Evolutionary conservation across 192 early-diverging fungal species (phyloP), one percentile per base, ranked within the genome.

Genomic region (Allomyces macrogynus): DNA sequence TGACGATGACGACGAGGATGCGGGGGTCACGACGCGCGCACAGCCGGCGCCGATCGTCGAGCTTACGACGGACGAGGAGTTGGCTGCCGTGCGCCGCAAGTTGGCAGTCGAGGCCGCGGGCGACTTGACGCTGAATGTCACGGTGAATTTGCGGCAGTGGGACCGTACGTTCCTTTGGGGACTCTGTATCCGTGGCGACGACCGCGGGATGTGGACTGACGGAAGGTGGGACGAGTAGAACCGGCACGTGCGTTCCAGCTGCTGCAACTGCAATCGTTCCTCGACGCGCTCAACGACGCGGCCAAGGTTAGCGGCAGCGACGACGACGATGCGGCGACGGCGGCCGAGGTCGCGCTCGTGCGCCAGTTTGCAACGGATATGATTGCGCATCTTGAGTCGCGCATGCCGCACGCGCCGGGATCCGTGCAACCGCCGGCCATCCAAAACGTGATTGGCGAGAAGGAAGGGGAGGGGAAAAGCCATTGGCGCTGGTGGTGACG

Each of bases 161-260:
- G 49, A 57, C 49, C 16, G 49, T 57, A 57, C 49, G 49, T 57
- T 57, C n/a, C n/a, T n/a, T n/a, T n/a, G n/a, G n/a, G n/a, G n/a
- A n/a, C n/a, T n/a, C n/a, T n/a, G n/a, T n/a, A n/a, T n/a, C n/a
- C n/a, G n/a, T n/a, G n/a, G n/a, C n/a, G n/a, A n/a, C n/a, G n/a
- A n/a, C n/a, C n/a, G n/a, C n/a, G n/a, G n/a, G 32, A 8, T 7
- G 4, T 40, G 32, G 4, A 8, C 7, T 40, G 7, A 40, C 4
- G 32, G 0, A 0, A 7, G 32, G 20, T 57, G 12, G 49, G 44
- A 54, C 10, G 18, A 54, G 18, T 57, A 57, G 49, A 20, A 3
- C 49, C 49, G 16, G 49, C 49, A 3, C 49, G 49, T 16, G 49
- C 49, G 20, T 57, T 57, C 49, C 49, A 57, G 49, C 49, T 57